Evolutionary conservation across 2,329 filamentous ascomycete genomes (phyloP).

Genomic region (Ascochyta rabiei): DNA sequence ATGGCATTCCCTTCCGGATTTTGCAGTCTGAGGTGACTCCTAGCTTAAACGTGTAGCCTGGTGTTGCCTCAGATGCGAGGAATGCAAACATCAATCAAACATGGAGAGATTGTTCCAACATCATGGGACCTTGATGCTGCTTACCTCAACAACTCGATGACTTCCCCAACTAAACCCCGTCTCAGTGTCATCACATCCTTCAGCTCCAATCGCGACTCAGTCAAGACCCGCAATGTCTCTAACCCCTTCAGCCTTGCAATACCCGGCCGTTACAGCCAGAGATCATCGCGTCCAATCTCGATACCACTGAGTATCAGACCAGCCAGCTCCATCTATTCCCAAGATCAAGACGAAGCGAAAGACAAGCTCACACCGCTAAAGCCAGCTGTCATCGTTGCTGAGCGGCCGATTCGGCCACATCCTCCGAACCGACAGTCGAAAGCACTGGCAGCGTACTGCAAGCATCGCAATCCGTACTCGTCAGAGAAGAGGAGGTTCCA

Average conservation of each 20-base stretch:
- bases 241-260: conserved; percentile 26
- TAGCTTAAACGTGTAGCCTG: neutral
- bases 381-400: conserved; percentile 11
- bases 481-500: conserved; percentile 4
- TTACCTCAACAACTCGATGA: neutral
- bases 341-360: conserved; percentile 8
- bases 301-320: conserved; percentile 8
- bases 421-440: conserved; percentile 5
- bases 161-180: conserved; percentile 12
- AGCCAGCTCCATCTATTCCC: conserved; percentile 3
- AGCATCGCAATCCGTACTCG: conserved; percentile 5
- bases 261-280: conserved; percentile 12
- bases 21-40: too few relatives aligned
- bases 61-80: conserved; percentile 10
- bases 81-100: neutral
- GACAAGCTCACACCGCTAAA: conserved; percentile 11
- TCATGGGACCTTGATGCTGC: neutral
- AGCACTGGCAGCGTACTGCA: conserved; percentile 8
- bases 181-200: conserved; percentile 7
- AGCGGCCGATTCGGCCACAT: conserved; percentile 10
- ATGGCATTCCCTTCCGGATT: too few relatives aligned
- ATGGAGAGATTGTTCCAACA: neutral
- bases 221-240: conserved; percentile 18
- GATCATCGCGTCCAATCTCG: conserved; percentile 3
- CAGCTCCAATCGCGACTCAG: conserved; percentile 2